phyloP scores from a whole-genome alignment of 441 rosid species.

The Monsonia emarginata region DNA sequence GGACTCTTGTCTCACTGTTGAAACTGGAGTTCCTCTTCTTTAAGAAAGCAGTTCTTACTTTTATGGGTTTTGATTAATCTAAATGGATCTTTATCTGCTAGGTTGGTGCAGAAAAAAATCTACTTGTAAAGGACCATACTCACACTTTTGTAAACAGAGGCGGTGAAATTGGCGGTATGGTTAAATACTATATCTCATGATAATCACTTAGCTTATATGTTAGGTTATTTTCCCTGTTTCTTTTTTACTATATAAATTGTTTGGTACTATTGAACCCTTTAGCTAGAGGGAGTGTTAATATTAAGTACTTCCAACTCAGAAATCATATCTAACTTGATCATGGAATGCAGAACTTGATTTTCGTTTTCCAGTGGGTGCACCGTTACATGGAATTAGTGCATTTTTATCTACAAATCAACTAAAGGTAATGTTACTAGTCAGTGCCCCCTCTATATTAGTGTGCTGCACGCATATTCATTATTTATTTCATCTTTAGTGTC shows the following conservation, averaged over 20 bases:
- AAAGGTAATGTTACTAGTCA: slow-evolving; percentile 35
- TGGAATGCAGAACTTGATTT: slow-evolving; percentile 82
- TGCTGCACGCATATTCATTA: background rate
- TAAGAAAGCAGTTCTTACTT: background rate
- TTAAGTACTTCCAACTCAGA: slow-evolving; percentile 1
- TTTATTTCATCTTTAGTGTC: background rate
- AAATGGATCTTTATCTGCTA: slow-evolving; percentile 19
- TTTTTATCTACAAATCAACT: slow-evolving; percentile 82
- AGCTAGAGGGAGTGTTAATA: too few relatives aligned
- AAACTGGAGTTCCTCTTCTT: background rate
- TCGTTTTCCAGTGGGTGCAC: slow-evolving; percentile 87
- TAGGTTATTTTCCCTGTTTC: too few relatives aligned
- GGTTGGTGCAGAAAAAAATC: slow-evolving; percentile 88
- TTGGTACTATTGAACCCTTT: background rate
- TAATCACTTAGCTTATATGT: background rate
- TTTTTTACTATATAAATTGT: background rate
- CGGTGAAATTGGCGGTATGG: slow-evolving; percentile 70
- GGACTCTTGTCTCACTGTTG: background rate
- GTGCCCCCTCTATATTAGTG: background rate
- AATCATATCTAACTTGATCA: slow-evolving; percentile 15
- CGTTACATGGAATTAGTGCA: slow-evolving; percentile 80
- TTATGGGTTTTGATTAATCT: background rate
- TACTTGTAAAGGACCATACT: slow-evolving; percentile 89
- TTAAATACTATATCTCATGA: slow-evolving; percentile 13
- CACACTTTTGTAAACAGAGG: slow-evolving; percentile 92